Percentiles rank a stretch among this genome's conserved stretches.
Conservation (phyloP, 2,329 filamentous ascomycete genomes). For the Podosphaera leucotricha region DNA sequence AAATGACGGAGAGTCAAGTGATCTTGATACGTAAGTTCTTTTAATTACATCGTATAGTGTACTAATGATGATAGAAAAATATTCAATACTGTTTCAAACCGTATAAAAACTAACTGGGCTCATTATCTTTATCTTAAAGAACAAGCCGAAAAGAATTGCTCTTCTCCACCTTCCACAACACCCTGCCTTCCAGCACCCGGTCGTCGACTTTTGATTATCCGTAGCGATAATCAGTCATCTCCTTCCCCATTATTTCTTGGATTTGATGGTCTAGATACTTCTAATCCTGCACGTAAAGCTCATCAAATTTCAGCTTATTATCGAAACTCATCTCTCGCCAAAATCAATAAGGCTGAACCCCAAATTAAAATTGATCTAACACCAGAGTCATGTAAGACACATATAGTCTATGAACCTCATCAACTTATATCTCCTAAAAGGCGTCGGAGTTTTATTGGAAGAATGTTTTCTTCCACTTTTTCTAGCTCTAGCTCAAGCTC, state of each 20-base stretch:
- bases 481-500: conserved; percentile 2
- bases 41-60: not conserved
- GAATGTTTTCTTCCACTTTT: conserved; percentile 29
- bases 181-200: conserved; percentile 47
- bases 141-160: conserved; percentile 25
- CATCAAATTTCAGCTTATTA: conserved; percentile 5
- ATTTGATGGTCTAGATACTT: conserved; percentile 30
- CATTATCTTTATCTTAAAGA: conserved; percentile 37
- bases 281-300: not conserved
- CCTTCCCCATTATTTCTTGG: conserved; percentile 27
- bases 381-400: not conserved
- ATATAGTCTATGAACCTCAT: not conserved
- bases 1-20: conserved; percentile 29
- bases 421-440: conserved; percentile 22
- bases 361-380: not conserved
- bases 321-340: conserved; percentile 9
- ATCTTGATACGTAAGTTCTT: conserved; percentile 30
- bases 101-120: conserved; percentile 36
- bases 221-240: conserved; percentile 29
- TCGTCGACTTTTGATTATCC: conserved; percentile 43
- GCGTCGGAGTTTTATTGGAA: conserved; percentile 39
- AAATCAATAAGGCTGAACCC: not conserved
- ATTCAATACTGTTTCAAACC: conserved; percentile 29
- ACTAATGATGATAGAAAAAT: conserved; percentile 25
- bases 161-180: conserved; percentile 31